Conservation (phyloP, 2,329 filamentous ascomycete species). For the Claviceps quebecensis region DNA sequence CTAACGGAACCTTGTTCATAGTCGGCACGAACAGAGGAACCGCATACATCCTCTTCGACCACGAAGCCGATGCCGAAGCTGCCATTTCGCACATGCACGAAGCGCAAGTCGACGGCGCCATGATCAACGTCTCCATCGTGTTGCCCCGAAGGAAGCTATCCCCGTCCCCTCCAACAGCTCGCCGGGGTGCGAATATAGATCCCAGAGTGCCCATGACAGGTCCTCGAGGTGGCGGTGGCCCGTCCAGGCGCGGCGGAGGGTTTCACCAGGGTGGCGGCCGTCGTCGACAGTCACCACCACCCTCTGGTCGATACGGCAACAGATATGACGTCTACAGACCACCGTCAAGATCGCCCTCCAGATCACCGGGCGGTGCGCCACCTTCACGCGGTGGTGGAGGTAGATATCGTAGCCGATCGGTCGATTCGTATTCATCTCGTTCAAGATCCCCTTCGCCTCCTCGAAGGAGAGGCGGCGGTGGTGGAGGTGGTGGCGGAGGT, state of each 20-base stretch:
- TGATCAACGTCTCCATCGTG: slow-evolving; percentile 79
- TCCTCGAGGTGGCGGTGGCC: slow-evolving; percentile 20
- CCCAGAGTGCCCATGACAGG: slow-evolving; percentile 24
- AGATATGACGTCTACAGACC: slow-evolving; percentile 48
- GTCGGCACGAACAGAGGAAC: slow-evolving; percentile 84
- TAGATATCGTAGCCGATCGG: slow-evolving; percentile 32
- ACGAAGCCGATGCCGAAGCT: slow-evolving; percentile 65
- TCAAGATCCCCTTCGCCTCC: slow-evolving; percentile 27
- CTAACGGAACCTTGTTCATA: slow-evolving; percentile 19
- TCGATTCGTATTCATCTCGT: slow-evolving; percentile 30
- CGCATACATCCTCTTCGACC: slow-evolving; percentile 76
- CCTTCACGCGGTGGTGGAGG: slow-evolving; percentile 17
- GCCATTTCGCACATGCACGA: slow-evolving; percentile 98
- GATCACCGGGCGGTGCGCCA: slow-evolving; percentile 29
- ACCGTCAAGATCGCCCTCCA: slow-evolving; percentile 32
- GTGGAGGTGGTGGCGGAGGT: slow-evolving; percentile 20
- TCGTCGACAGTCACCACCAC: slow-evolving; percentile 24
- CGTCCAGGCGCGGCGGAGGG: slow-evolving; percentile 12
- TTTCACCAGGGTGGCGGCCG: slow-evolving; percentile 17
- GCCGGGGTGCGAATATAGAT: slow-evolving; percentile 46
- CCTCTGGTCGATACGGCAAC: slow-evolving; percentile 23
- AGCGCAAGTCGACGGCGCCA: slow-evolving; percentile 74
- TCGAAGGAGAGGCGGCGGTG: slow-evolving; percentile 17
- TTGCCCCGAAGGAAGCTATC: slow-evolving; percentile 73
- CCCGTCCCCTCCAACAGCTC: slow-evolving; percentile 58